These are phyloP conservation scores for Trichoderma erinaceum DNA, from an alignment of 495 filamentous ascomycete genomes.

Conservation along the genomic window DNA sequence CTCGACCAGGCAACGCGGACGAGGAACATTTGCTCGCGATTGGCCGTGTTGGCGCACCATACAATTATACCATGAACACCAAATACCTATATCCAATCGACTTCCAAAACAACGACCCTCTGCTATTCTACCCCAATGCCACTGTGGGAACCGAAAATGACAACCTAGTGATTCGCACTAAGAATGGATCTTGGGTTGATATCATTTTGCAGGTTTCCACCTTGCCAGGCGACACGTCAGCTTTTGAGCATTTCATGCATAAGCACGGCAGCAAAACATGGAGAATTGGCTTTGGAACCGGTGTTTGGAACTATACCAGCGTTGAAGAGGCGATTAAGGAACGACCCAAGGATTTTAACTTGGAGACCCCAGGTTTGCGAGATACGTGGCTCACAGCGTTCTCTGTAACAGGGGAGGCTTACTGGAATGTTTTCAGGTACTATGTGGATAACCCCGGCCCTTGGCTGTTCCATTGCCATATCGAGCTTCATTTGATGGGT, in stretches of 20 bases:
- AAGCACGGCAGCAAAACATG: constrained; percentile 3
- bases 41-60: neutral
- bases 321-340: neutral
- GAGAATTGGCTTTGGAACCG: constrained; percentile 1
- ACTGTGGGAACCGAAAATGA: neutral
- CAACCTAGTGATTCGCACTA: neutral
- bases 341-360: neutral
- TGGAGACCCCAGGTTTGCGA: neutral
- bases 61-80: neutral
- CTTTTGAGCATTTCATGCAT: neutral
- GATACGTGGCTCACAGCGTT: constrained; percentile 6
- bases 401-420: neutral
- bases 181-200: neutral
- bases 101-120: neutral
- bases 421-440: neutral
- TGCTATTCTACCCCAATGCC: constrained; percentile 3
- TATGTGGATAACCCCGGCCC: neutral
- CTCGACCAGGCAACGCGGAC: neutral
- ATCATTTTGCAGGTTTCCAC: neutral
- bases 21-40: neutral
- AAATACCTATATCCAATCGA: neutral
- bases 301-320: constrained; percentile 1
- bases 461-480: neutral
- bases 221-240: neutral
- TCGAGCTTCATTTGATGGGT: constrained; percentile 1